phyloP scores from a whole-genome alignment of 805 yeast species.

The Danielia oregonensis region DNA sequence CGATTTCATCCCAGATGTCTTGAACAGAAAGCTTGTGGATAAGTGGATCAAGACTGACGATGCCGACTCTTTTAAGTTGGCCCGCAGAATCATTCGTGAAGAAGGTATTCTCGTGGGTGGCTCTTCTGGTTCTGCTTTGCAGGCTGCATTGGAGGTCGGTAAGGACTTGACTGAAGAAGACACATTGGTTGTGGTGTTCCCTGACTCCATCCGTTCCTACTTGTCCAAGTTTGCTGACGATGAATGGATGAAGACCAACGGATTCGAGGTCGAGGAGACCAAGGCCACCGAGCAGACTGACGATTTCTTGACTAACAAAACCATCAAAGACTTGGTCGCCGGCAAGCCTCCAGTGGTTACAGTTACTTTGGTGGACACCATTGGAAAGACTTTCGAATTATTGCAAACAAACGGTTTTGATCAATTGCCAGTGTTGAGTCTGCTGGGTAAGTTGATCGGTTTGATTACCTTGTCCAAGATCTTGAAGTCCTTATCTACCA shows the following conservation, averaged over 20 bases:
- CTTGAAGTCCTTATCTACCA: conserved; percentile 62
- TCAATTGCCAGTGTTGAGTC: conserved; percentile 72
- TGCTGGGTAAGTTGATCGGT: conserved; percentile 64
- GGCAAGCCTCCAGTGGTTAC: conserved; percentile 75
- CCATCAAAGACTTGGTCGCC: conserved; percentile 62
- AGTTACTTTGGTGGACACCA: conserved; percentile 56
- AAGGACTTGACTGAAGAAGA: conserved; percentile 69
- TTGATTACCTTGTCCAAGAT: conserved; percentile 72
- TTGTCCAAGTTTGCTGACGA: conserved; percentile 85
- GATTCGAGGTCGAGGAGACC: conserved; percentile 57
- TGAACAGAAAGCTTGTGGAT: conserved; percentile 63
- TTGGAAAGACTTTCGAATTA: conserved; percentile 62
- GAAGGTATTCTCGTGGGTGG: conserved; percentile 90
- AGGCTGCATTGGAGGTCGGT: conserved; percentile 70
- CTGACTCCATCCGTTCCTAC: conserved; percentile 84
- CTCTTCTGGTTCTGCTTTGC: conserved; percentile 80
- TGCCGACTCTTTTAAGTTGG: conserved; percentile 70
- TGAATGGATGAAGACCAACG: conserved; percentile 83
- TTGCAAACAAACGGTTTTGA: conserved; percentile 77
- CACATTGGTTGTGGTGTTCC: conserved; percentile 74
- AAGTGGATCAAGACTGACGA: conserved; percentile 86
- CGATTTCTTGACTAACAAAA: conserved; percentile 36
- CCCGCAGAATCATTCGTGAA: conserved; percentile 76
- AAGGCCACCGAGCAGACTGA: conserved; percentile 41
- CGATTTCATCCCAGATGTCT: conserved; percentile 81